Percentiles rank a stretch among this genome's conserved stretches.
These are phyloP conservation scores for Endoconidiophora polonica DNA, from an alignment of 2,329 filamentous ascomycete genomes.

Conservation along the genomic window DNA sequence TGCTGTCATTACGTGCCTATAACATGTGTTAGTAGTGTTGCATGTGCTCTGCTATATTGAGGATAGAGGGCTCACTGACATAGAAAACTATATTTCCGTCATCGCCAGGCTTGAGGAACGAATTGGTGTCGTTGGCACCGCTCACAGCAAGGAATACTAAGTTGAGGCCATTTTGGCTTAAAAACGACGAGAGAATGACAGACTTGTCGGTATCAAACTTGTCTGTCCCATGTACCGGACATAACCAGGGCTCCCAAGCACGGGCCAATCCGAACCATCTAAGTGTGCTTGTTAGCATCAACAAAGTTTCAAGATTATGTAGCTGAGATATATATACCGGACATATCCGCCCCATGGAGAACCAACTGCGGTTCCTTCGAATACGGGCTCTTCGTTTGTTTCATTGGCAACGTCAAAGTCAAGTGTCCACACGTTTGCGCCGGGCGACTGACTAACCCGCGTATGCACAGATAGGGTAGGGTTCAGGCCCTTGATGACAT, in stretches of 20 bases:
- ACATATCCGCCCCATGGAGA: conserved; percentile 40
- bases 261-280: conserved; percentile 74
- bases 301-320: too few relatives aligned
- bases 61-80: conserved; percentile 26
- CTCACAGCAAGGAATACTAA: conserved; percentile 66
- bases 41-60: not conserved
- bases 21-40: conserved; percentile 12
- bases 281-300: not conserved
- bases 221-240: conserved; percentile 63
- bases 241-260: conserved; percentile 69
- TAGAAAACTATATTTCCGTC: conserved; percentile 52
- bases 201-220: conserved; percentile 58
- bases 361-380: conserved; percentile 42
- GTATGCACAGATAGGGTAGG: conserved; percentile 35
- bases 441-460: conserved; percentile 47
- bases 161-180: conserved; percentile 53
- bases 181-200: conserved; percentile 61
- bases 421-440: conserved; percentile 56
- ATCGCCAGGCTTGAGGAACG: conserved; percentile 47
- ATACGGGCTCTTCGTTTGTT: conserved; percentile 38
- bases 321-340: conserved; percentile 24
- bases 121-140: conserved; percentile 52
- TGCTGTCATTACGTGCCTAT: conserved; percentile 50
- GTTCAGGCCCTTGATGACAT: conserved; percentile 42
- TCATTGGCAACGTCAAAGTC: conserved; percentile 37